A percentile compares a stretch with the other conserved stretches of the same genome.
phyloP scores from a whole-genome alignment of 2,329 filamentous ascomycete genomes.

The Ceratocystis alfenasii region DNA sequence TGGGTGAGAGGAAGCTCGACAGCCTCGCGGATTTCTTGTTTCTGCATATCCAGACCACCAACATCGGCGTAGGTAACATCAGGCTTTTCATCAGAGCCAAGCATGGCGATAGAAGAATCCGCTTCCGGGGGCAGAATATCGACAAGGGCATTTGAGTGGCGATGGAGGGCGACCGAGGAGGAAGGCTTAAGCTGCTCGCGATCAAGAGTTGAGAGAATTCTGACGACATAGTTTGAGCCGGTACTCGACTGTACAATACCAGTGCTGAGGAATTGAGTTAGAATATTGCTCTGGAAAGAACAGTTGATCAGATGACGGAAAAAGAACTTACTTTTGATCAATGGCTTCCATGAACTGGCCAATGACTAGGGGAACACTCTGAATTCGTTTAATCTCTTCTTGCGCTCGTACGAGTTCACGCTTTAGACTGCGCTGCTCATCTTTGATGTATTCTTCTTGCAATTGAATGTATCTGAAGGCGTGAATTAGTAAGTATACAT shows the following conservation, averaged over 20 bases:
- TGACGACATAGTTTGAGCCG: constrained; percentile 96
- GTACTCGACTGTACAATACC: constrained; percentile 98
- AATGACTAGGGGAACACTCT: constrained; percentile 94
- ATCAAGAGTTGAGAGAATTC: constrained; percentile 94
- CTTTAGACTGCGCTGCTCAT: constrained; percentile 97
- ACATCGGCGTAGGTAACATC: constrained; percentile 97
- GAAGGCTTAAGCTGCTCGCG: constrained; percentile 96
- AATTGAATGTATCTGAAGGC: constrained; percentile 77
- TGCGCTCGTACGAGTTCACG: constrained; percentile 92
- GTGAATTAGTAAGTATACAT: neutral
- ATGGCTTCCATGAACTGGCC: constrained; percentile 99
- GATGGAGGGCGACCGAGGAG: constrained; percentile 91
- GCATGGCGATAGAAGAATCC: constrained; percentile 97
- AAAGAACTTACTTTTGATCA: constrained; percentile 72
- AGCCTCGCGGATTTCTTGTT: constrained; percentile 96
- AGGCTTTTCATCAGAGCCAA: constrained; percentile 91
- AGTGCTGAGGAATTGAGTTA: constrained; percentile 48
- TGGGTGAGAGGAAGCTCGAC: constrained; percentile 94
- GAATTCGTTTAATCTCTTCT: constrained; percentile 98
- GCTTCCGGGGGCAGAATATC: constrained; percentile 98
- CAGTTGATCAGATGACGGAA: constrained; percentile 7
- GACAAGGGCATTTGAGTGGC: constrained; percentile 95
- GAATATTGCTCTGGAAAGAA: constrained; percentile 23
- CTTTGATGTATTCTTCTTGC: constrained; percentile 99
- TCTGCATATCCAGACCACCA: constrained; percentile 97